phyloP scores from a whole-genome alignment of 768 basidiomycete species.

The Termitomyces sp. region DNA sequence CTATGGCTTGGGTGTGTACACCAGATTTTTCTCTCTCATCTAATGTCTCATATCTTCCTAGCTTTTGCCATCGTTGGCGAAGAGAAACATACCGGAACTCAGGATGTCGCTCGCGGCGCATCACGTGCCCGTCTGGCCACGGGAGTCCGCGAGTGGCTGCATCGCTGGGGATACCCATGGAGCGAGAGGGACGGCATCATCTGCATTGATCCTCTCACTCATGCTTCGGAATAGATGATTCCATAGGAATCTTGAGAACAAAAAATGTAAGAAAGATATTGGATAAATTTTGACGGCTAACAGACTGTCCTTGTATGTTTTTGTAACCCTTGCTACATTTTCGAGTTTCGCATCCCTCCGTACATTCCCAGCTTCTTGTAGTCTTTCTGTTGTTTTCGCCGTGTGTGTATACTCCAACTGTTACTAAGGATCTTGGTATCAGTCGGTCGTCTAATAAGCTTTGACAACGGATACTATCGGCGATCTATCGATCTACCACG shows the following conservation, averaged over 20 bases:
- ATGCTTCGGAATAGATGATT: conserved; percentile 37
- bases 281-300: neutral
- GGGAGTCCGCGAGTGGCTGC: conserved; percentile 86
- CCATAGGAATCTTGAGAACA: neutral
- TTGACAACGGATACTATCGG: neutral
- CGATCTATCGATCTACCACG: neutral
- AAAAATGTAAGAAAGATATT: neutral
- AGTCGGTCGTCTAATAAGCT: neutral
- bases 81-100: conserved; percentile 93
- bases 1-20: conserved; percentile 67
- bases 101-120: conserved; percentile 75
- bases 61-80: conserved; percentile 92
- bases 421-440: neutral
- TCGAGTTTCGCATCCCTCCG: neutral
- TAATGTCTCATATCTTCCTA: conserved; percentile 18
- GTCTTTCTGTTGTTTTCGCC: neutral
- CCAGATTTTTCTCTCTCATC: neutral
- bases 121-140: conserved; percentile 80
- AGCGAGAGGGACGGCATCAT: conserved; percentile 87
- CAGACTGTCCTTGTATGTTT: conserved; percentile 1
- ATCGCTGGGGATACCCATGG: conserved; percentile 96
- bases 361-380: neutral
- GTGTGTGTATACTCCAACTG: neutral
- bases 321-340: neutral
- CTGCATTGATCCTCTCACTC: conserved; percentile 82